Evolutionary conservation across 257 asterid species (phyloP), one percentile per base, ranked within the genome.

Genomic region (Ehretia macrophylla): DNA sequence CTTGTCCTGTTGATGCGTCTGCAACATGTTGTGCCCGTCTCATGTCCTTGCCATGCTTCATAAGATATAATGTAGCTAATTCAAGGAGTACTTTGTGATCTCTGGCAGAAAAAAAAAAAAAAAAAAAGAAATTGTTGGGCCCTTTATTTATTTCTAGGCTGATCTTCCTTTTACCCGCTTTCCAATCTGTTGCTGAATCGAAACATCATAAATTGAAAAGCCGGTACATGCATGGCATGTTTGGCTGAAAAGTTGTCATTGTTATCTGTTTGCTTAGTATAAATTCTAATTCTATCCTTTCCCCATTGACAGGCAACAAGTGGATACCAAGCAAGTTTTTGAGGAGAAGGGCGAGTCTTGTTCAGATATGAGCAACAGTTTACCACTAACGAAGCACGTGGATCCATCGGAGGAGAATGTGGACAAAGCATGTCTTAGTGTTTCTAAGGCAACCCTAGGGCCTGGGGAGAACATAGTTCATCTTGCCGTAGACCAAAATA

Each of bases 361-460:
- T 82, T 78, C 95, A n/a, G 77, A 76, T 65, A 27, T 54, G 46
- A 77, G 67, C 14, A 63, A 68, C 32, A 81, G 81, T 54, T 72
- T 75, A 59, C 86, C 93, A 32, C 71, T 82, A 44, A 88, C 96
- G 40, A 92, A 88, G 79, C 97, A 81, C 48, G 90, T 88, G 69
- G 89, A 92, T 65, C 89, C 94, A 69, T 84, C 93, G 3, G 85
- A 88, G 68, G 88, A 81, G 72, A 92, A 92, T 54, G 95, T 92
- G 65, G 97, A 92, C 71, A 92, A 92, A 79, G 99, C 97, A 51
- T 86, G 99, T 69, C 75, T 84, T 37, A 83, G 94, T 17, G 81
- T 78, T 57, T 82, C 90, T 10, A 81, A 59, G 62, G 74, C 82
- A 19, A 75, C 72, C n/a, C 69, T 78, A 21, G 75, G 59, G 49